Evolutionary conservation across 106 monocot species (phyloP).

Genomic region (Acorus gramineus): DNA sequence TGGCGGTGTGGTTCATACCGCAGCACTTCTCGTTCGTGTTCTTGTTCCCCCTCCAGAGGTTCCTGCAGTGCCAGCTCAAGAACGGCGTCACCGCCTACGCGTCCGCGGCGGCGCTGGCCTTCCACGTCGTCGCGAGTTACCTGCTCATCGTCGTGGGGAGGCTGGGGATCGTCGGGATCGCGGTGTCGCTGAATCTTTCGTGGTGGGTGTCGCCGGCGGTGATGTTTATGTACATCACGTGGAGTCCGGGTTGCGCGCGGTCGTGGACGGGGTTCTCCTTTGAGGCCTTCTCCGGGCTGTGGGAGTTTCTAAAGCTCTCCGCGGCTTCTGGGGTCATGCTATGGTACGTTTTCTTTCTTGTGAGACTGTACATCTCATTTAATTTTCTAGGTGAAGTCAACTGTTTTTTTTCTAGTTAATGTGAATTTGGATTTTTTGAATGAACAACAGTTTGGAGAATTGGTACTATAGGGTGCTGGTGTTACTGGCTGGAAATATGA

Average conservation of each 20-base stretch:
- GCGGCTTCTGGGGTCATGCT: conserved; percentile 20
- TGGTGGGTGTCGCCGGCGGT: conserved; percentile 31
- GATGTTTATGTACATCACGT: conserved; percentile 20
- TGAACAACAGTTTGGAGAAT: conserved; percentile 59
- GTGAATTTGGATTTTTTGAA: neutral
- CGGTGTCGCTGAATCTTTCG: conserved; percentile 34
- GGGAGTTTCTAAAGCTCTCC: conserved; percentile 46
- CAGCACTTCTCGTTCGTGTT: conserved; percentile 52
- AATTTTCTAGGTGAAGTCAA: too few relatives aligned
- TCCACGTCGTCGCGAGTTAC: conserved; percentile 42
- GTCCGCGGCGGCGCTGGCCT: conserved; percentile 16
- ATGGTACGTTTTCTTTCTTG: conserved; percentile 20
- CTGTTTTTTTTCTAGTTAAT: neutral
- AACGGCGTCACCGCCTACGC: conserved; percentile 28
- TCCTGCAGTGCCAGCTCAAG: conserved; percentile 50
- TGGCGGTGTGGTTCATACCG: conserved; percentile 48
- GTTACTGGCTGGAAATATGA: conserved; percentile 45
- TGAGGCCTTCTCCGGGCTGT: conserved; percentile 40
- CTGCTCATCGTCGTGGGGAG: conserved; percentile 24
- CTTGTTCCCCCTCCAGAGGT: conserved; percentile 45
- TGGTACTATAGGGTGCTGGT: conserved; percentile 71
- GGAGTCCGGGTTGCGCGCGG: conserved; percentile 25
- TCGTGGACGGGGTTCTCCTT: conserved; percentile 50
- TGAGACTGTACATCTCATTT: neutral
- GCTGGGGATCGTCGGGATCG: conserved; percentile 31